Base-by-base conservation (phyloP, 1,139 yeast species). In the Debaryomycetaceae sp. region DNA sequence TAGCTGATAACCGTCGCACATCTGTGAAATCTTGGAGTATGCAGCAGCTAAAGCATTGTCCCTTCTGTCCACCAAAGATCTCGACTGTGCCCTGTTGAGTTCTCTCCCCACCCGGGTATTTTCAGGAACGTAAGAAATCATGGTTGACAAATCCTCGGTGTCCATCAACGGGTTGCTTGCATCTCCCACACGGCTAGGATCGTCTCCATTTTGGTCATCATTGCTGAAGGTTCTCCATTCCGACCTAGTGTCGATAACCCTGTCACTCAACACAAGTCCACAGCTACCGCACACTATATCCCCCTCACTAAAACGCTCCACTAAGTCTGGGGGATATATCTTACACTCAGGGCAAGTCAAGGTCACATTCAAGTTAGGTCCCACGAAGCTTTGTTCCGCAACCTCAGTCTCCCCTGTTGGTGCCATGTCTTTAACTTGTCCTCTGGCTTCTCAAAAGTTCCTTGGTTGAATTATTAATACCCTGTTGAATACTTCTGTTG, bases 151-250 rank as follows among this genome's bases (percentile, higher is more conserved):
- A 65, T 90, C 95, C 57, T 87, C 95, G 24, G 95, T 87, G 58
- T 91, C 98, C 56, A 95, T 74, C 49, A 91, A 70, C 11, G 98
- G 97, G 62, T 91, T 91, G n/a, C 95, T 86, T 3, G 98, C 98
- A 60, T 91, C 98, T 65, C 99, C 99, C 52, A 93, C 99, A 87
- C 99, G 98, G 56, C 95, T 85, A 4, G 99, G 99, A 64, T 93
- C 99, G 62, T 90, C 98, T 56, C 96, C 96, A 54, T 93, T 95
- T 66, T 91, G 98, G 63, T 93, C 99, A 64, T 93, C 99, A 63
- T 93, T 93, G 51, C 87, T 82, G 66, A 93, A 93, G 2, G 99
- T 93, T 74, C 99, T 87, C 99, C 99, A 93, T 73, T 93, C 99
- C 1, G 97, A 88, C 55, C 99, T 76, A 5, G 97, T 91, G 61